Percentiles rank a stretch among this genome's conserved stretches.
phyloP scores from a whole-genome alignment of 495 filamentous ascomycete genomes.

The Neurospora tetraspora region DNA sequence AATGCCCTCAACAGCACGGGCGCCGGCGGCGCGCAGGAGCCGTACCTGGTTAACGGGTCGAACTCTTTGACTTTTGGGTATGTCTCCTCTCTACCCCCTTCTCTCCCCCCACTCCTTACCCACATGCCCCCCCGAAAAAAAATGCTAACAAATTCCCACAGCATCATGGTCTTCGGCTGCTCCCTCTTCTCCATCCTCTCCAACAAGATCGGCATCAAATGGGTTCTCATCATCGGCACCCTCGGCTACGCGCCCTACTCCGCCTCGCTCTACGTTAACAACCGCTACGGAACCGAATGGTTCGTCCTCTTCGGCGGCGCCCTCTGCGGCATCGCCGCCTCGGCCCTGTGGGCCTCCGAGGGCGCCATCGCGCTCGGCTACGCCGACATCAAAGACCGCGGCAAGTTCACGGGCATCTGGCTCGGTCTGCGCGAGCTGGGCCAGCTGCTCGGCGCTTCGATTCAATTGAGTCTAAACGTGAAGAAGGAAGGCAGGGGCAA shows the following conservation, averaged over 20 bases:
- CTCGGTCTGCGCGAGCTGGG: constrained; percentile 47
- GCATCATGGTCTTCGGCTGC: constrained; percentile 47
- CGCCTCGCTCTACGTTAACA: constrained; percentile 48
- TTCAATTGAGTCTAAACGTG: constrained; percentile 45
- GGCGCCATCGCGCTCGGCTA: constrained; percentile 50
- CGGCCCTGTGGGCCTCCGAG: constrained; percentile 48
- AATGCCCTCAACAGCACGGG: constrained; percentile 48
- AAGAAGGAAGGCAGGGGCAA: constrained; percentile 37
- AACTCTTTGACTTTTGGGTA: constrained; percentile 46
- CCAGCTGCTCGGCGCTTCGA: constrained; percentile 45
- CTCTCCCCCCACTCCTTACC: too few species aligned
- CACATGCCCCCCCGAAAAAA: too few species aligned
- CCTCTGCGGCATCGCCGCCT: constrained; percentile 45
- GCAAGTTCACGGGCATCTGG: constrained; percentile 49
- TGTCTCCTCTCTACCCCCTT: not conserved
- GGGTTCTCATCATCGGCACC: constrained; percentile 44
- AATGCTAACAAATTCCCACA: not conserved
- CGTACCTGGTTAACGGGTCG: constrained; percentile 47
- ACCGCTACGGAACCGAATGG: constrained; percentile 47
- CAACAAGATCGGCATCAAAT: constrained; percentile 44
- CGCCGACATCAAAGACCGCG: constrained; percentile 41
- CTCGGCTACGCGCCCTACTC: constrained; percentile 48
- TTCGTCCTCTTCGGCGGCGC: constrained; percentile 47
- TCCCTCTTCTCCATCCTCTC: constrained; percentile 41
- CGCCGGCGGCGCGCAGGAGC: constrained; percentile 46